Evolutionary conservation across 768 basidiomycete species (phyloP), one percentile per base, ranked within the genome.

Genomic region (Naganishia onofrii): DNA sequence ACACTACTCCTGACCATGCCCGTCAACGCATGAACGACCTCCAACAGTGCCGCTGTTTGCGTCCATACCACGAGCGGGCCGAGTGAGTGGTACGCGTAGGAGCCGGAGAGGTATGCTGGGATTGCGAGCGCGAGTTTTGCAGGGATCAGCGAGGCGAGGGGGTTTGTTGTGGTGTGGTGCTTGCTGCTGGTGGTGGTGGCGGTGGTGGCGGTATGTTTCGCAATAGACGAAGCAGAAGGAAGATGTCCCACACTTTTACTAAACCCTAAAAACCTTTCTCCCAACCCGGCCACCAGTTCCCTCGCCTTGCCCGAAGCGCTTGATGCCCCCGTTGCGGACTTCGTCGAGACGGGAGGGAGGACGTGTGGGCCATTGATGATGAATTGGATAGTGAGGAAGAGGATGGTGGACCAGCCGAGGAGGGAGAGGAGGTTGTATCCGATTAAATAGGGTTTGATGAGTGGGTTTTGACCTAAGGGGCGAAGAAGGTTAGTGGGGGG

Each of bases 11-110:
- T 83, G 54, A 97, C 95, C 84, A 88, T 87, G 0, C 93, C 88
- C 8, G 92, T 74, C 7, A 89, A 80, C 44, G 88, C 87, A 78
- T 99, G 96, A 2, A 90, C 73, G 28, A 96, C 86, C 79, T 99
- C 95, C 60, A 99, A 82, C 0, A 87, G 75, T 1, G 95, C 95
- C 64, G 87, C 86, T 29, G 86, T 91, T 83, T 99, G 95, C 7
- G 95, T 90, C 72, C 87, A 83, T 5, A 87, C 86, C 2, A 88
- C 89, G 38, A 82, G 80, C 3, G 76, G 72, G 19, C 91, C 91
- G 4, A 91, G 83, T 7, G 72, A 48, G 21, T 76, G 67, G 67
- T 86, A 86, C 13, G 84, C 79, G 77, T 87, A 88, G 13, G 88
- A 84, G 0, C 89, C 88, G 19, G 79, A 80, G 0, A 88, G 82